Conservation (phyloP, 2,329 filamentous ascomycete species). For the Emergomyces pasteurianus region DNA sequence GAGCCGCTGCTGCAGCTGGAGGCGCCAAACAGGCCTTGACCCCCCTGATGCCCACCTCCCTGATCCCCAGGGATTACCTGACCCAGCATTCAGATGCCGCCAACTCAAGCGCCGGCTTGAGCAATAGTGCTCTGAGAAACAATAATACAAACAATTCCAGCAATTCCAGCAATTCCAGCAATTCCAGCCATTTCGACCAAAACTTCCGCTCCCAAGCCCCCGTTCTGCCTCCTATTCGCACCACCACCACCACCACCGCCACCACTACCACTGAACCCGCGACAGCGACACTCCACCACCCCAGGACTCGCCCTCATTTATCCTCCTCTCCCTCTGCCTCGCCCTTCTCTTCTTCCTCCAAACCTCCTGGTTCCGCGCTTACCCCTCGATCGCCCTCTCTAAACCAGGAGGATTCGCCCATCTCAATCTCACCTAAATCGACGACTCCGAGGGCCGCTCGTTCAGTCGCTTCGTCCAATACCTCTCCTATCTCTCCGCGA, state of each 20-base stretch:
- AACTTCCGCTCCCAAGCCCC: neutral
- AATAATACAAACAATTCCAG: slow-evolving; percentile 3
- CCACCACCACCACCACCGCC: slow-evolving; percentile 11
- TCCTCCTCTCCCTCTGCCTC: neutral
- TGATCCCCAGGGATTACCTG: slow-evolving; percentile 27
- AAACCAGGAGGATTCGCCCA: neutral
- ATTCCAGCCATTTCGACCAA: neutral
- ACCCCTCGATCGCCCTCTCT: neutral
- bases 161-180: neutral
- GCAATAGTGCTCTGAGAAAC: neutral
- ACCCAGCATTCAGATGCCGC: slow-evolving; percentile 18
- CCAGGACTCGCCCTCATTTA: neutral
- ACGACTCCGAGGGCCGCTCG: neutral
- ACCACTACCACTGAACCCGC: slow-evolving; percentile 17
- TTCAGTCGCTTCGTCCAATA: neutral
- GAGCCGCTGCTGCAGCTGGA: neutral
- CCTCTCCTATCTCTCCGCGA: neutral
- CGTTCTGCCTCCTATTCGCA: neutral
- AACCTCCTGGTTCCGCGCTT: neutral
- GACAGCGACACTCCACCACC: slow-evolving; percentile 1
- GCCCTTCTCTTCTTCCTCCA: neutral
- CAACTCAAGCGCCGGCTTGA: neutral
- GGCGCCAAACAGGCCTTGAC: neutral
- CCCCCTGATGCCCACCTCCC: slow-evolving; percentile 12
- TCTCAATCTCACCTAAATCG: neutral